phyloP scores from a whole-genome alignment of 371 early-diverging fungal genomes.

The Sporodiniella umbellata region DNA sequence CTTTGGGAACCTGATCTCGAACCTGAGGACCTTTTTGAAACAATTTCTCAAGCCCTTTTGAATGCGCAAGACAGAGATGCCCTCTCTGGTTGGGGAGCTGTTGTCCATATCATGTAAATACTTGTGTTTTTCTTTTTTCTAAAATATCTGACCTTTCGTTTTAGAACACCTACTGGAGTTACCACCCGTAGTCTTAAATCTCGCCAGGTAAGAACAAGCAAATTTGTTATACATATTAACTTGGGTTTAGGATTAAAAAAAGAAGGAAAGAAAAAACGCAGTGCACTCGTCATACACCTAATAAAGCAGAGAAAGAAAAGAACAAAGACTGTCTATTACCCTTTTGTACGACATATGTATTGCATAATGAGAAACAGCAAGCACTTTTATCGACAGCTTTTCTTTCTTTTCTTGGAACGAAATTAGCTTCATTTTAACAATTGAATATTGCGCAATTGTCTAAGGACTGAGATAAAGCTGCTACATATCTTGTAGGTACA shows the following conservation, averaged over 20 bases:
- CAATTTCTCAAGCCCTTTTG: conserved; percentile 94
- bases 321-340: too few species aligned
- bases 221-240: neutral
- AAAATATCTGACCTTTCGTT: neutral
- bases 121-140: neutral
- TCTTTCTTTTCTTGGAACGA: too few species aligned
- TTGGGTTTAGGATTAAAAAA: neutral
- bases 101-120: conserved; percentile 89
- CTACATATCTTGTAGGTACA: too few species aligned
- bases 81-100: conserved; percentile 98
- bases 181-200: conserved; percentile 77
- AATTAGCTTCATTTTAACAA: too few species aligned
- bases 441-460: too few species aligned
- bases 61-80: conserved; percentile 99
- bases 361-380: neutral
- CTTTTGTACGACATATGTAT: too few species aligned
- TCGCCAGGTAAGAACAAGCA: conserved; percentile 69
- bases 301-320: neutral
- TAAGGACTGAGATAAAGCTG: too few species aligned
- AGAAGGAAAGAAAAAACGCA: too few species aligned
- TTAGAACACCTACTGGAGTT: conserved; percentile 79
- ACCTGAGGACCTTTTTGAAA: conserved; percentile 98
- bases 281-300: neutral
- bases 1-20: conserved; percentile 97
- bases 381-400: too few species aligned